These are phyloP conservation scores for Picea engelmannii DNA, from an alignment of 83 land plant genomes.

Conservation along the genomic window DNA sequence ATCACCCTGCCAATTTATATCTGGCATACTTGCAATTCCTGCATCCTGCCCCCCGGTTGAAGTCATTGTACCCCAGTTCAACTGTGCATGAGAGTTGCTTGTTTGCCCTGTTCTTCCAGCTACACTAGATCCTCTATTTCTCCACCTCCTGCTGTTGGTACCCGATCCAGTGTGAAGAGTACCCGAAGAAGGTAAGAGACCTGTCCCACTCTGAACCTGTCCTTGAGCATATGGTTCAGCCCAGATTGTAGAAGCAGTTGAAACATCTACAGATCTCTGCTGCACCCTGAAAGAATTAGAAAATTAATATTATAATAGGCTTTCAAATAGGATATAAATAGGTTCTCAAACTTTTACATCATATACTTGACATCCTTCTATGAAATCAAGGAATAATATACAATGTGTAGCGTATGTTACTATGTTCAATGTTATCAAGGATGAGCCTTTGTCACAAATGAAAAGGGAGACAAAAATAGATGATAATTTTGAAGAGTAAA, in stretches of 20 bases:
- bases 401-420: neutral
- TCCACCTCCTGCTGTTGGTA: conserved; percentile 7
- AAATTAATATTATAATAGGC: neutral
- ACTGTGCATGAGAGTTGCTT: conserved; percentile 3
- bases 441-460: neutral
- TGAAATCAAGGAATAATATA: neutral
- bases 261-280: neutral
- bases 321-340: neutral
- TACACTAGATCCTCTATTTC: neutral
- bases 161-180: neutral
- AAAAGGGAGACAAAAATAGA: neutral
- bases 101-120: conserved; percentile 8
- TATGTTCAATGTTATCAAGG: neutral
- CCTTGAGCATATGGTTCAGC: neutral
- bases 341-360: neutral
- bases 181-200: conserved; percentile 4
- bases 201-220: neutral
- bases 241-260: conserved; percentile 11
- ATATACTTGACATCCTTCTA: neutral
- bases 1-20: neutral
- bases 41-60: conserved; percentile 1
- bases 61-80: neutral
- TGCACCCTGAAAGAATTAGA: neutral
- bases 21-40: neutral
- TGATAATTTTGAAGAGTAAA: neutral